Conservation (phyloP, 495 filamentous ascomycete genomes). For the Stereocaulon alpinum region DNA sequence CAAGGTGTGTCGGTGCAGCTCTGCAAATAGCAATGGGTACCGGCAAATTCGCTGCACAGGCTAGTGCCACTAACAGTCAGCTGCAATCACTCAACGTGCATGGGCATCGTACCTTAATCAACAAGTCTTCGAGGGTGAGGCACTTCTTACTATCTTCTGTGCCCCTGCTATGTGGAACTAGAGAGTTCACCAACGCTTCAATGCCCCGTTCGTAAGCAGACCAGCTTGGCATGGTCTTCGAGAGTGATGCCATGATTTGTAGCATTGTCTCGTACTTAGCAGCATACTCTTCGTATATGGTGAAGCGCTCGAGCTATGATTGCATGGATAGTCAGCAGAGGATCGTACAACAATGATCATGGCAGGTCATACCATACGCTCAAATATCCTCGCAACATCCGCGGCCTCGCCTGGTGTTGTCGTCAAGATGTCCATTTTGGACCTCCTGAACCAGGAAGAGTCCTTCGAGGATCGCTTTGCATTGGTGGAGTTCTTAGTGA, state of each 20-base stretch:
- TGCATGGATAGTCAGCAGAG: not conserved
- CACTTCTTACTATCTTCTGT: slow-evolving; percentile 57
- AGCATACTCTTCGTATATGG: slow-evolving; percentile 78
- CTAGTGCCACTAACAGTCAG: slow-evolving; percentile 34
- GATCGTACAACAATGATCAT: not conserved
- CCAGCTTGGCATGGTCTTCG: slow-evolving; percentile 65
- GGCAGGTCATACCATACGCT: slow-evolving; percentile 48
- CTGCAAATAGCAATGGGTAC: slow-evolving; percentile 79
- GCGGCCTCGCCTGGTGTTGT: slow-evolving; percentile 63
- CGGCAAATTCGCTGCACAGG: slow-evolving; percentile 89
- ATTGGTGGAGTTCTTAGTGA: not conserved
- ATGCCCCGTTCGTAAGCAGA: slow-evolving; percentile 73
- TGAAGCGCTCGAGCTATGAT: slow-evolving; percentile 64
- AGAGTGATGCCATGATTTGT: slow-evolving; percentile 60
- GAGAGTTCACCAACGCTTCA: slow-evolving; percentile 69
- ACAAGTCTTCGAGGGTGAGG: slow-evolving; percentile 69
- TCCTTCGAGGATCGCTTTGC: slow-evolving; percentile 7
- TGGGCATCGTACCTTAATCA: slow-evolving; percentile 62
- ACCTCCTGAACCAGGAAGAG: slow-evolving; percentile 6
- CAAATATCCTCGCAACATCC: slow-evolving; percentile 68
- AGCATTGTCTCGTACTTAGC: slow-evolving; percentile 76
- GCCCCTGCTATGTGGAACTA: slow-evolving; percentile 58
- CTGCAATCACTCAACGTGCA: not conserved
- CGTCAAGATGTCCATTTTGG: slow-evolving; percentile 17
- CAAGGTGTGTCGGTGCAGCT: slow-evolving; percentile 71